Base-by-base conservation (phyloP, 169 alveolate species). In the Cryptosporidium viatorum region DNA sequence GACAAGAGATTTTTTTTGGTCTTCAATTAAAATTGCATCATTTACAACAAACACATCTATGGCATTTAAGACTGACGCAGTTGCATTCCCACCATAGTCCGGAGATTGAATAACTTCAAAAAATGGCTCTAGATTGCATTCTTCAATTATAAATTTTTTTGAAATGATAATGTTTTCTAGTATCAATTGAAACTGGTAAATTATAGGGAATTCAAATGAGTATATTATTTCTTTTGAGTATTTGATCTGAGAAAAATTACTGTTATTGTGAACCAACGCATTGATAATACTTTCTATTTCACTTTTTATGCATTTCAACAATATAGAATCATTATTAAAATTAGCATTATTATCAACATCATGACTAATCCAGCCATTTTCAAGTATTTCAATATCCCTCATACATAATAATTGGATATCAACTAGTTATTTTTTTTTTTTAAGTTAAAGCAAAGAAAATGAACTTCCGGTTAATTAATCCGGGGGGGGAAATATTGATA, bases 61-160 rank as follows among this genome's bases (percentile, higher is more conserved):
- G 7, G 89, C 89, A 23, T 80, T 65, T 62, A 80, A 14, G 41
- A 65, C 89, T 21, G 80, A 60, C 39, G 89, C 89, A 0, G 89
- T 80, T 41, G 65, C 74, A 80, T 59, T 31, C 4, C 89, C 69
- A 16, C 89, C 89, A 48, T 45, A 62, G 37, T 80, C 80, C 6
- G 89, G 69, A 16, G 89, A 80, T 50, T 80, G 89, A 45, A 80
- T 65, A 26, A 65, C 89, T 23, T 80, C 89, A 23, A 80, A 67
- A 62, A 80, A 80, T 48, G 89, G 89, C 8, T 80, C 89, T 65
- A 80, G 48, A 45, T 37, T 80, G 10, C 75, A 31, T 43, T 37
- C 71, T 29, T 80, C 89, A 26, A 80, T 62, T 18, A 8, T 16
- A 37, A 39, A 37, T 41, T 43, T 59, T 18, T 80, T 65, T 18